A percentile compares a stretch with the other conserved stretches of the same genome.
phyloP scores from a whole-genome alignment of 192 early-diverging fungal species.

The Podila epicladia region DNA sequence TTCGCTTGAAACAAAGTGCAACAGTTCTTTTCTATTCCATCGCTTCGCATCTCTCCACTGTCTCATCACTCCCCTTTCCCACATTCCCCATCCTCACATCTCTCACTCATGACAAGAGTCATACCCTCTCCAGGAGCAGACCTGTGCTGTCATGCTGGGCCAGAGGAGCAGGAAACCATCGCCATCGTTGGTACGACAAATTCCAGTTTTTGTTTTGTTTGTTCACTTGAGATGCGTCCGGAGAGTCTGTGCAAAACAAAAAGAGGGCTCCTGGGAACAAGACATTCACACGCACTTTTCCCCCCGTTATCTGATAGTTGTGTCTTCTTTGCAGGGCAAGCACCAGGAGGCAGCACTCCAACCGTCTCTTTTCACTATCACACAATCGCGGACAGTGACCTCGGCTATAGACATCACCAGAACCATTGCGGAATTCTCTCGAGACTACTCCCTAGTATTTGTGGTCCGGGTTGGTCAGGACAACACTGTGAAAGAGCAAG shows the following conservation, averaged over 20 bases:
- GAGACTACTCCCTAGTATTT: constrained; percentile 47
- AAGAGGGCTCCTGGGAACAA: neutral
- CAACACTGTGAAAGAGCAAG: constrained; percentile 9
- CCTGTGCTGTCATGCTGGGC: neutral
- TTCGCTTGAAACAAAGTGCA: neutral
- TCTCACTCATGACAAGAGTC: constrained; percentile 33
- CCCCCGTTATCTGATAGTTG: neutral
- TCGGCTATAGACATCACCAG: constrained; percentile 37
- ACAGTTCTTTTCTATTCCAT: neutral
- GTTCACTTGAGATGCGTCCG: neutral
- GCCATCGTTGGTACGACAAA: constrained; percentile 30
- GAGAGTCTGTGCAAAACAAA: neutral
- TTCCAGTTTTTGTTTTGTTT: neutral
- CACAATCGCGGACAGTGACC: constrained; percentile 17
- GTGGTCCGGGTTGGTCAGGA: constrained; percentile 16
- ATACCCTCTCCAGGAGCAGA: constrained; percentile 1
- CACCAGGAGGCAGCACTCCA: neutral
- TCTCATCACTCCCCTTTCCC: neutral
- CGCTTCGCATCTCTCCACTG: neutral
- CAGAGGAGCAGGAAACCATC: constrained; percentile 32
- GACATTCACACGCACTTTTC: neutral
- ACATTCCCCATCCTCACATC: neutral
- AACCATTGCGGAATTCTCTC: constrained; percentile 33
- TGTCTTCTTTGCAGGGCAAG: constrained; percentile 2
- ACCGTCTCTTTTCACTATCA: constrained; percentile 15